phyloP scores from a whole-genome alignment of 208 protist species.

The Leishmania major region DNA sequence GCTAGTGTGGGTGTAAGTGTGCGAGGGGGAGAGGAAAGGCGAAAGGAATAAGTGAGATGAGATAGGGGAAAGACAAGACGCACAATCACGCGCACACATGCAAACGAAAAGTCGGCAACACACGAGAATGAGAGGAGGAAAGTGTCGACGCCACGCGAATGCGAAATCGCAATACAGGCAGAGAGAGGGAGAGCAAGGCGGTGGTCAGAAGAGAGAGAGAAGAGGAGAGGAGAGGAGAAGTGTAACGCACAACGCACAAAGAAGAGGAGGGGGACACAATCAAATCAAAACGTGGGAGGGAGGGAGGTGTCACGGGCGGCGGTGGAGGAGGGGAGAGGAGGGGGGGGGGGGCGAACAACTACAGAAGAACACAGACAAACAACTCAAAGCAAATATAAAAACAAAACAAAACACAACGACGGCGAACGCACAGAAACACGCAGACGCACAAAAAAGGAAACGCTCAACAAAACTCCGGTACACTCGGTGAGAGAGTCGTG shows the following conservation, averaged over 20 bases:
- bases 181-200: not conserved
- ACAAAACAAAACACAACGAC: not conserved
- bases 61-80: not conserved
- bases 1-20: conserved; percentile 11
- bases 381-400: not conserved
- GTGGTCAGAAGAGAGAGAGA: not conserved
- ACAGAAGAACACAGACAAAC: not conserved
- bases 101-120: conserved; percentile 1
- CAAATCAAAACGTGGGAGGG: not conserved
- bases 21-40: conserved; percentile 8
- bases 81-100: not conserved
- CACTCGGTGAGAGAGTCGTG: not conserved
- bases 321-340: too few species aligned
- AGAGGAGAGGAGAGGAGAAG: not conserved
- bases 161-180: not conserved
- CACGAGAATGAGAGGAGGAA: conserved; percentile 11
- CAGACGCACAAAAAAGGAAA: not conserved
- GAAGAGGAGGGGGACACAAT: not conserved
- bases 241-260: not conserved
- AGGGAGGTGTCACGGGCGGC: not conserved
- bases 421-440: not conserved
- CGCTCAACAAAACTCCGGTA: not conserved
- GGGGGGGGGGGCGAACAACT: not conserved
- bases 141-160: not conserved
- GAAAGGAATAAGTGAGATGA: not conserved